Conservation (phyloP, 805 yeast genomes). For the Lachancea waltii region DNA sequence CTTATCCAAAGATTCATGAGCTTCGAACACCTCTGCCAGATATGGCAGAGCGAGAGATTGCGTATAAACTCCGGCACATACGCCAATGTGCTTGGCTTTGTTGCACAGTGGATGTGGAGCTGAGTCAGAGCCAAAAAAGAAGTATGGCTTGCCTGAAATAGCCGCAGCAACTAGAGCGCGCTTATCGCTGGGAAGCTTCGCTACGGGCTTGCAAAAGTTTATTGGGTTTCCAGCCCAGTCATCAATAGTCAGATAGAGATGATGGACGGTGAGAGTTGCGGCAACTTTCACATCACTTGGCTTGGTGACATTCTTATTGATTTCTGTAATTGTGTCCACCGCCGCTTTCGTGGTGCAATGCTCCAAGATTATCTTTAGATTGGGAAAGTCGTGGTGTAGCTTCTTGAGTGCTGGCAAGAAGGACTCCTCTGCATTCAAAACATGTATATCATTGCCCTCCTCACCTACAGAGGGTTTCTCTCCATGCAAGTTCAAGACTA, state of each 20-base stretch:
- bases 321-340: slow-evolving; percentile 60
- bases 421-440: slow-evolving; percentile 87
- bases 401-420: slow-evolving; percentile 83
- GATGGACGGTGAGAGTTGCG: slow-evolving; percentile 95
- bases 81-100: slow-evolving; percentile 72
- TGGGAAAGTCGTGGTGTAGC: slow-evolving; percentile 78
- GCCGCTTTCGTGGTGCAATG: slow-evolving; percentile 95
- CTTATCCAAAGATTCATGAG: slow-evolving; percentile 53
- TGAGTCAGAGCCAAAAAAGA: slow-evolving; percentile 95
- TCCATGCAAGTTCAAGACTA: slow-evolving; percentile 89
- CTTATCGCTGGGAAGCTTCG: slow-evolving; percentile 82
- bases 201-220: slow-evolving; percentile 96
- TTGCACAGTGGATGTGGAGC: slow-evolving; percentile 91
- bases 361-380: slow-evolving; percentile 78
- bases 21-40: slow-evolving; percentile 79
- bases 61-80: slow-evolving; percentile 97
- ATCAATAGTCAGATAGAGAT: slow-evolving; percentile 79
- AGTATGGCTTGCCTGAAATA: slow-evolving; percentile 82
- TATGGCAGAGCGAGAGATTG: slow-evolving; percentile 79
- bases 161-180: slow-evolving; percentile 82
- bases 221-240: slow-evolving; percentile 96
- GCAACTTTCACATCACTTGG: slow-evolving; percentile 54
- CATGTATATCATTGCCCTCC: slow-evolving; percentile 65
- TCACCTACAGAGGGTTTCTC: slow-evolving; percentile 71
- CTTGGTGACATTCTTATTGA: slow-evolving; percentile 43